Percentiles rank a stretch among this genome's conserved stretches.
Evolutionary conservation across 768 basidiomycete genomes (phyloP).

Genomic region (Wakefieldia striispora): DNA sequence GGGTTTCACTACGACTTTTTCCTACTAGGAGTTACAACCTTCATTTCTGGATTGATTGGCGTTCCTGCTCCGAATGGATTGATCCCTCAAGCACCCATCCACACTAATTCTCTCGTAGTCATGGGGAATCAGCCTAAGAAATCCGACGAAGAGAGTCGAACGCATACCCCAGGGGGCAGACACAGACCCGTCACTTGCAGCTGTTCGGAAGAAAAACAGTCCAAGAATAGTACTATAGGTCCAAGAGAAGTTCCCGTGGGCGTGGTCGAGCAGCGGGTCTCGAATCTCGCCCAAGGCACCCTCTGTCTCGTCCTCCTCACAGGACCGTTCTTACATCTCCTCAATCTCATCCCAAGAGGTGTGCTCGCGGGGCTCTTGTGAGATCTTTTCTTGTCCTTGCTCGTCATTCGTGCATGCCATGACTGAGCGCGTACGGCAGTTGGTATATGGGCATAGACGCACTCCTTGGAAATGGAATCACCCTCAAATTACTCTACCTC

Average conservation of each 20-base stretch:
- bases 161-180: background rate
- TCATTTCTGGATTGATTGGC: constrained; percentile 84
- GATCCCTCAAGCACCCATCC: constrained; percentile 90
- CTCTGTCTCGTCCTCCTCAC: constrained; percentile 78
- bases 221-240: constrained; percentile 5
- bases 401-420: background rate
- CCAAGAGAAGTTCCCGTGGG: constrained; percentile 56
- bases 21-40: constrained; percentile 85
- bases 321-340: constrained; percentile 76
- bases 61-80: constrained; percentile 85
- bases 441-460: constrained; percentile 94
- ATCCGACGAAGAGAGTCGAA: constrained; percentile 38
- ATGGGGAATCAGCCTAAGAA: constrained; percentile 48
- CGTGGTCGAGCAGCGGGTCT: constrained; percentile 92
- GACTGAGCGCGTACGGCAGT: constrained; percentile 32
- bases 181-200: background rate
- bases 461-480: constrained; percentile 78
- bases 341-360: constrained; percentile 77
- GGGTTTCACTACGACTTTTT: constrained; percentile 90
- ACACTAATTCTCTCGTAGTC: constrained; percentile 77
- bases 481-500: constrained; percentile 75
- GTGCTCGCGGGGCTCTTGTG: constrained; percentile 87
- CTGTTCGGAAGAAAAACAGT: constrained; percentile 25
- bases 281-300: constrained; percentile 82
- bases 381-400: constrained; percentile 25